A percentile compares a stretch with the other conserved stretches of the same genome.
Conservation (phyloP, 768 basidiomycete species). For the Tulasnella calospora region DNA sequence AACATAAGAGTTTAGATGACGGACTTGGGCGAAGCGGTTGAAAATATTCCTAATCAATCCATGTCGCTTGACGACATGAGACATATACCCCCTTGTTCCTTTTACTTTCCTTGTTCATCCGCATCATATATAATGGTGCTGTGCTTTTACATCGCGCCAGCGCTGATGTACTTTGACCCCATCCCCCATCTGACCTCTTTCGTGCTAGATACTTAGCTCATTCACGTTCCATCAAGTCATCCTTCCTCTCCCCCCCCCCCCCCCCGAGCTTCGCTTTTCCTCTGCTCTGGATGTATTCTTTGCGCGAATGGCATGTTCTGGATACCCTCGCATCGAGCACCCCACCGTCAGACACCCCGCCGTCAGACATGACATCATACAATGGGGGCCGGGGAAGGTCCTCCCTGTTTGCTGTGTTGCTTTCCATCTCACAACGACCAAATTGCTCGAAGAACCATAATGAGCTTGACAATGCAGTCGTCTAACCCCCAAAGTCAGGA, state of each 20-base stretch:
- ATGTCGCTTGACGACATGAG: neutral
- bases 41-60: neutral
- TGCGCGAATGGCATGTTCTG: conserved; percentile 9
- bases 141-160: neutral
- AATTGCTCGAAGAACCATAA: neutral
- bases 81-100: conserved; percentile 3
- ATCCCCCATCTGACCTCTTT: conserved; percentile 2
- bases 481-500: conserved; percentile 13
- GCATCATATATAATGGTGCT: neutral
- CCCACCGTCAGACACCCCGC: neutral
- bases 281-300: conserved; percentile 7
- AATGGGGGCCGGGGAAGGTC: neutral
- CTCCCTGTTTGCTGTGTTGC: neutral
- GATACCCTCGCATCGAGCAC: neutral
- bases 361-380: conserved; percentile 9
- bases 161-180: conserved; percentile 5
- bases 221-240: neutral
- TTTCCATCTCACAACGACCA: neutral
- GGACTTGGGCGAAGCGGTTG: neutral
- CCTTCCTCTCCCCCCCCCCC: neutral
- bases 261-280: neutral
- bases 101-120: neutral
- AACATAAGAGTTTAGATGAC: conserved; percentile 44
- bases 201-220: conserved; percentile 7
- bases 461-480: conserved; percentile 7